Base-by-base conservation (phyloP, 139 green algal genomes). In the Mesostigma viride region DNA sequence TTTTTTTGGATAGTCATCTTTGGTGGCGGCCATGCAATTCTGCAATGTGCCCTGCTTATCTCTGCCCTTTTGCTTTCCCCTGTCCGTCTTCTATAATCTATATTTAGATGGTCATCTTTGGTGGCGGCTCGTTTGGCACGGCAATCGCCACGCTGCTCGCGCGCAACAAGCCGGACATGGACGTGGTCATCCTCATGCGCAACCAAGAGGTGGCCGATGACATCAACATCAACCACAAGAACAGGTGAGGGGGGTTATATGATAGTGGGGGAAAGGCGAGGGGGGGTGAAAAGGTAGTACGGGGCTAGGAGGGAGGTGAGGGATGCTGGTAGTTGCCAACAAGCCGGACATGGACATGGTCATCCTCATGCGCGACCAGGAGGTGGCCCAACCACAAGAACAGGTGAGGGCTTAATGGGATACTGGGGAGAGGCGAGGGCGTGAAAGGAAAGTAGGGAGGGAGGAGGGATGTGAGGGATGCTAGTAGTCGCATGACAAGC, bases 61-160 rank as follows among this genome's bases (percentile, higher is more conserved):
- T n/a, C n/a, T n/a, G n/a, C n/a, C n/a, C n/a, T n/a, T n/a, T n/a
- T n/a, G n/a, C n/a, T n/a, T n/a, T n/a, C n/a, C n/a, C n/a, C n/a
- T n/a, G n/a, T n/a, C n/a, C n/a, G n/a, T n/a, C n/a, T n/a, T n/a
- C n/a, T n/a, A n/a, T n/a, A n/a, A n/a, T n/a, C n/a, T n/a, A n/a
- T n/a, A n/a, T n/a, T n/a, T n/a, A 97, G 73, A 82, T 99, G 26
- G 87, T 87, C 2, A 83, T 99, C 0, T 96, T 98, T 71, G 93
- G 93, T 1, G 93, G 91, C 2, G 93, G 93, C 4, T 91, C 83
- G 30, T 99, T 99, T 66, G 93, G 90, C 31, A 99, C 93, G 1
- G 93, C 93, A 0, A 94, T 99, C 85, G 92, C 70, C 0, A 78
- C 69, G 22, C 65, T 85, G 6, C 74, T 98, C 4, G 93, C 92